A percentile compares a stretch with the other conserved stretches of the same genome.
These are phyloP conservation scores for Pleurotus djamor DNA, from an alignment of 768 basidiomycete species.

Conservation along the genomic window DNA sequence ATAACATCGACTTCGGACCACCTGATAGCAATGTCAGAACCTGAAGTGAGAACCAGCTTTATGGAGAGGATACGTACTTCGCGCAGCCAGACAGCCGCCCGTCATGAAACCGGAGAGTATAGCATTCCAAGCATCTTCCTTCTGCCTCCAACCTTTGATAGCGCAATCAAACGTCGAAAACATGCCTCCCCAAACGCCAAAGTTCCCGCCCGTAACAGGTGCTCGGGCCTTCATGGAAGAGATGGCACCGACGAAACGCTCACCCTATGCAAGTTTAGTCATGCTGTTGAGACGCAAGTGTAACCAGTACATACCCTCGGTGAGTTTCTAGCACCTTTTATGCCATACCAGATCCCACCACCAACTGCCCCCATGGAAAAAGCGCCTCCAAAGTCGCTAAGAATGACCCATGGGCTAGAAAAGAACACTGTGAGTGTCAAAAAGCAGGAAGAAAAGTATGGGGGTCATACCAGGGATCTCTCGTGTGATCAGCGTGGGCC, in stretches of 20 bases:
- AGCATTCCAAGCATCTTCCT: constrained; percentile 99
- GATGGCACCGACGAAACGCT: constrained; percentile 89
- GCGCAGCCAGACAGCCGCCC: constrained; percentile 90
- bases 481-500: constrained; percentile 90
- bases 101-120: constrained; percentile 99
- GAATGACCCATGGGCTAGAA: constrained; percentile 92
- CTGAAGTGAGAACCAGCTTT: not conserved
- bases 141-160: constrained; percentile 94
- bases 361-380: constrained; percentile 98
- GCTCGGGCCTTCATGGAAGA: constrained; percentile 98
- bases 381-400: constrained; percentile 97
- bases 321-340: constrained; percentile 96
- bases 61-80: constrained; percentile 62
- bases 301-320: constrained; percentile 64
- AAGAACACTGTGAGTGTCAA: not conserved
- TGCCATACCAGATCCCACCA: constrained; percentile 98
- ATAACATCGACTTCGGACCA: constrained; percentile 88
- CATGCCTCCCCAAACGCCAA: constrained; percentile 95
- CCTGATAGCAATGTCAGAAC: constrained; percentile 41
- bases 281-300: not conserved
- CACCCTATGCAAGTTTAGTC: constrained; percentile 56
- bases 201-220: constrained; percentile 97
- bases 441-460: not conserved
- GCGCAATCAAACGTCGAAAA: constrained; percentile 99
- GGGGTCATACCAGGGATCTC: constrained; percentile 79